Conservation (phyloP, 306 rosid genomes). For the Heteromeles arbutifolia region DNA sequence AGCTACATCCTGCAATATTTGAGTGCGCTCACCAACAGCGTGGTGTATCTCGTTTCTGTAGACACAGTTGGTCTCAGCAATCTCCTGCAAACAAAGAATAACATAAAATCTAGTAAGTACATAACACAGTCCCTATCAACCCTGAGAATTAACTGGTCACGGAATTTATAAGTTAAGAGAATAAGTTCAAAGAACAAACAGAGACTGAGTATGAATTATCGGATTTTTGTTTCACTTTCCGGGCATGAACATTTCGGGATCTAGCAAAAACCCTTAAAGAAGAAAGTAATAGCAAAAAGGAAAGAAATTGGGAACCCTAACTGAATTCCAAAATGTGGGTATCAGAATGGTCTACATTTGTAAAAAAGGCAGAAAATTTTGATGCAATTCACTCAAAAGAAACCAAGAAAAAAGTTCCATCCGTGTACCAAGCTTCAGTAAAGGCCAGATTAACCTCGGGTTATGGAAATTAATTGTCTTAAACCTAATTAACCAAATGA, state of each 20-base stretch:
- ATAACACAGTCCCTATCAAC: background rate
- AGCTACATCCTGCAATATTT: conserved; percentile 81
- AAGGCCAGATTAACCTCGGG: no score
- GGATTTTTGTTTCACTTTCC: background rate
- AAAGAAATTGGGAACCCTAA: background rate
- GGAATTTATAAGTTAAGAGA: background rate
- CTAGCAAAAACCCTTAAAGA: background rate
- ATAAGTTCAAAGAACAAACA: background rate
- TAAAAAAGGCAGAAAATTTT: background rate
- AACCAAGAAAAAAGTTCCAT: background rate
- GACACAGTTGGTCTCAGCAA: conserved; percentile 85
- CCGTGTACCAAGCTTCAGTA: background rate
- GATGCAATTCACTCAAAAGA: background rate
- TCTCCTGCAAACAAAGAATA: conserved; percentile 50
- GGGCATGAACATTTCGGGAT: background rate
- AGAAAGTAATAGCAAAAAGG: background rate
- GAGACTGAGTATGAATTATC: background rate
- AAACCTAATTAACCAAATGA: background rate
- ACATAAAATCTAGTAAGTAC: background rate
- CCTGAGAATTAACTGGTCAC: background rate
- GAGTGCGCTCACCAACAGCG: conserved; percentile 88
- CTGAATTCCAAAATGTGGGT: background rate
- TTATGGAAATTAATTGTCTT: no score
- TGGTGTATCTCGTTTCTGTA: conserved; percentile 92
- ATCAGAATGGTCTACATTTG: background rate